phyloP scores from a whole-genome alignment of 768 basidiomycete species.

The Fomitopsis serialis region DNA sequence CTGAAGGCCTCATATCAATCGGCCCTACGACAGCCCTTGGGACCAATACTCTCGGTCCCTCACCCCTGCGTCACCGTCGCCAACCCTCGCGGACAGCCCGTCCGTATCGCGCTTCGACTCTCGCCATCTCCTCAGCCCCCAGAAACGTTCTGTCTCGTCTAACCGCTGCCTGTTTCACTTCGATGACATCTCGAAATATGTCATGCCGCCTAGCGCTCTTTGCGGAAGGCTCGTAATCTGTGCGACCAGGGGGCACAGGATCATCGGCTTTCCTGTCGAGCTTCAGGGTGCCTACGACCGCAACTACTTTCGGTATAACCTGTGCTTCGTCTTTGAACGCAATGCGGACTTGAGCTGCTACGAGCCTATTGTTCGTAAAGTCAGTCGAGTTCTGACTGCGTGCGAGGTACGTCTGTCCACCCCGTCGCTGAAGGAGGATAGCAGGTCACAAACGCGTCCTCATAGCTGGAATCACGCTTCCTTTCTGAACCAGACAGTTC shows the following conservation, averaged over 20 bases:
- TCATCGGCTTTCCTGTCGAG: conserved; percentile 89
- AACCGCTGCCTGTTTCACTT: conserved; percentile 75
- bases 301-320: conserved; percentile 88
- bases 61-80: conserved; percentile 27
- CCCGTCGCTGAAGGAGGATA: neutral
- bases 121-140: conserved; percentile 28
- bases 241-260: conserved; percentile 72
- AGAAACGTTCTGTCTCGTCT: conserved; percentile 24
- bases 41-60: conserved; percentile 23
- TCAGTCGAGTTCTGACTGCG: conserved; percentile 79
- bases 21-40: conserved; percentile 9
- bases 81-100: conserved; percentile 32
- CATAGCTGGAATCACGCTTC: conserved; percentile 83
- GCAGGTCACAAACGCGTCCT: neutral
- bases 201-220: conserved; percentile 82
- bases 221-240: conserved; percentile 89
- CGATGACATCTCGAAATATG: conserved; percentile 86
- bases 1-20: conserved; percentile 79
- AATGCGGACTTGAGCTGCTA: conserved; percentile 91
- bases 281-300: conserved; percentile 70
- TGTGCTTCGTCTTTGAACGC: conserved; percentile 95
- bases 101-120: conserved; percentile 38
- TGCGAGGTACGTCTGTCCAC: conserved; percentile 67
- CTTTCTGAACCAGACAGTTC: conserved; percentile 71
- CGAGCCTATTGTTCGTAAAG: conserved; percentile 93